Evolutionary conservation across 2,329 filamentous ascomycete species (phyloP).

Genomic region (Epichloe sylvatica): DNA sequence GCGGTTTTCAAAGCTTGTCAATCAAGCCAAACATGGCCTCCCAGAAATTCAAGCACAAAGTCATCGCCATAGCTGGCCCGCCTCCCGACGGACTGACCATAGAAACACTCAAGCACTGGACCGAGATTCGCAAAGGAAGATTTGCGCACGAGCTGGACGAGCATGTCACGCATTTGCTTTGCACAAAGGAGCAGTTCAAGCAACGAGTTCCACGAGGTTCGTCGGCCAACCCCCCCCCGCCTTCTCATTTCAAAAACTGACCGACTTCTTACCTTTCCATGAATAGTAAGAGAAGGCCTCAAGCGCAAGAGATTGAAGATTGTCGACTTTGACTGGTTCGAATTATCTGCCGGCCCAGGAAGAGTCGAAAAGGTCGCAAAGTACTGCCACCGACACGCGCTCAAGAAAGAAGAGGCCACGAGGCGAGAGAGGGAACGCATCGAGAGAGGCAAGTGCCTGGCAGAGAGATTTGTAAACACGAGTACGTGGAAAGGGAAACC

Average conservation of each 20-base stretch:
- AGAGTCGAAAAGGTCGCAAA: background rate
- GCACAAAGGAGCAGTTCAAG: conserved; percentile 47
- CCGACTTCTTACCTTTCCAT: background rate
- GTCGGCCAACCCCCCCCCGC: background rate
- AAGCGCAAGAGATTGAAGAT: conserved; percentile 24
- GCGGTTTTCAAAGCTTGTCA: background rate
- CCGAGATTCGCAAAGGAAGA: conserved; percentile 44
- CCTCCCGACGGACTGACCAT: conserved; percentile 35
- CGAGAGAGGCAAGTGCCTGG: conserved; percentile 25
- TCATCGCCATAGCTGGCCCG: conserved; percentile 44
- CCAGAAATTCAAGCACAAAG: background rate
- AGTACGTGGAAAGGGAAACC: conserved; percentile 20
- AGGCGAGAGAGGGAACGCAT: conserved; percentile 20
- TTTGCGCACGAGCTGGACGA: conserved; percentile 38
- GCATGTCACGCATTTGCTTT: conserved; percentile 59
- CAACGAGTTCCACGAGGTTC: conserved; percentile 24
- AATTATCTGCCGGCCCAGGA: conserved; percentile 25
- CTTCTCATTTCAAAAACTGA: too few relatives aligned
- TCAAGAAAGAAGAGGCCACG: conserved; percentile 10
- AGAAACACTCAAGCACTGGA: conserved; percentile 52
- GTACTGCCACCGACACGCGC: background rate
- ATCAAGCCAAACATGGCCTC: background rate
- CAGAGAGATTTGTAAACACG: conserved; percentile 32
- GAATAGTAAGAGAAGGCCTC: conserved; percentile 24
- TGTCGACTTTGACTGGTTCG: conserved; percentile 39